phyloP scores from a whole-genome alignment of 2,329 filamentous ascomycete species.

The Mycosphaerella sp. region DNA sequence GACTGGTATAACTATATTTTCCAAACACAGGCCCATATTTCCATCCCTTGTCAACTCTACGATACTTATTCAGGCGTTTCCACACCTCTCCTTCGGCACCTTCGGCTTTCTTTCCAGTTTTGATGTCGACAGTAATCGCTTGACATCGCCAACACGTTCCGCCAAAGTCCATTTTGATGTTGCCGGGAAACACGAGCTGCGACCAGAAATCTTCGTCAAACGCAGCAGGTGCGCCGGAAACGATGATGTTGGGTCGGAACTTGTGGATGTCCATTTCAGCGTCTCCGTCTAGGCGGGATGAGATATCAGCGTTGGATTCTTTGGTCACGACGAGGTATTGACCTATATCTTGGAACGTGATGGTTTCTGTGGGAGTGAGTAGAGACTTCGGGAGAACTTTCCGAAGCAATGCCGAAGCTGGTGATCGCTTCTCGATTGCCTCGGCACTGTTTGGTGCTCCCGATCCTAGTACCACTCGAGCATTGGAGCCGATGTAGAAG shows the following conservation, averaged over 20 bases:
- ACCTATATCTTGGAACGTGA: conserved; percentile 12
- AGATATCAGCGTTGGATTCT: conserved; percentile 10
- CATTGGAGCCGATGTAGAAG: conserved; percentile 7
- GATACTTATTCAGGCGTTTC: conserved; percentile 40
- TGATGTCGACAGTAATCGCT: conserved; percentile 42
- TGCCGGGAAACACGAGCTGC: conserved; percentile 13
- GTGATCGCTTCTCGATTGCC: neutral
- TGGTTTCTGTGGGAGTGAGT: conserved; percentile 1
- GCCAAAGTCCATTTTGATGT: conserved; percentile 30
- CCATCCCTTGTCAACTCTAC: conserved; percentile 38
- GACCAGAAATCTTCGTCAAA: conserved; percentile 45
- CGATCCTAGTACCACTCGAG: conserved; percentile 4
- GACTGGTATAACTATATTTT: conserved; percentile 34
- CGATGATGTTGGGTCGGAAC: conserved; percentile 44
- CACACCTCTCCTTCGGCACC: conserved; percentile 36
- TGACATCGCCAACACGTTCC: conserved; percentile 41
- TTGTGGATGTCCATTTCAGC: conserved; percentile 30
- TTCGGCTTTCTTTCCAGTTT: conserved; percentile 36
- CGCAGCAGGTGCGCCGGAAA: conserved; percentile 36
- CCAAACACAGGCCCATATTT: conserved; percentile 44
- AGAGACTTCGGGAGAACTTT: conserved; percentile 1
- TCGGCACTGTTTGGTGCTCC: conserved; percentile 5
- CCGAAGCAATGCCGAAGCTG: neutral
- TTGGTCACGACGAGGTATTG: conserved; percentile 12
- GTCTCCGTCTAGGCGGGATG: neutral